Conservation (phyloP, 306 rosid species). For the Medicago lupulina region DNA sequence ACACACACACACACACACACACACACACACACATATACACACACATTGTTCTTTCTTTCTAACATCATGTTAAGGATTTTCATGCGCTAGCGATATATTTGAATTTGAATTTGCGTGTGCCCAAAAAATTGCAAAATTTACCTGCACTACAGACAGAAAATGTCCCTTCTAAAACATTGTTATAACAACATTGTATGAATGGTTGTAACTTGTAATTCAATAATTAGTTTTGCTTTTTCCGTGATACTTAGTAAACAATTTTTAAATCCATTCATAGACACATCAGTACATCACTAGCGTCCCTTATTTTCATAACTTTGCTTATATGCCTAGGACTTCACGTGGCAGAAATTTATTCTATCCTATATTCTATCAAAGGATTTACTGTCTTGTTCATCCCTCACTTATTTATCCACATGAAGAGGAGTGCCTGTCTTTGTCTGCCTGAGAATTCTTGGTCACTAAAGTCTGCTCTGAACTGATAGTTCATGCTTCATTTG, state of each 20-base stretch:
- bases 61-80: not conserved
- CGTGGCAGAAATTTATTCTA: not conserved
- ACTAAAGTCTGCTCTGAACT: conserved; percentile 65
- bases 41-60: too few relatives aligned
- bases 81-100: too few relatives aligned
- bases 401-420: conserved; percentile 16
- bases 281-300: not conserved
- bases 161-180: conserved; percentile 4
- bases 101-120: not conserved
- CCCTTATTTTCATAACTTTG: conserved; percentile 29
- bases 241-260: not conserved
- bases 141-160: not conserved
- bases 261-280: not conserved
- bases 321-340: not conserved
- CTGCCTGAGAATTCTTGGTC: conserved; percentile 1
- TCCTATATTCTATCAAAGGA: not conserved
- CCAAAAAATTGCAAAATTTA: not conserved
- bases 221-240: not conserved
- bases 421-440: conserved; percentile 4
- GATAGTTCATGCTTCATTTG: conserved; percentile 72
- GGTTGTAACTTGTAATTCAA: conserved; percentile 16
- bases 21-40: too few relatives aligned
- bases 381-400: conserved; percentile 13
- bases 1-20: too few relatives aligned
- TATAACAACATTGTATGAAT: not conserved